Evolutionary conservation across 495 filamentous ascomycete species (phyloP).

Genomic region (Daldinia bambusicola): DNA sequence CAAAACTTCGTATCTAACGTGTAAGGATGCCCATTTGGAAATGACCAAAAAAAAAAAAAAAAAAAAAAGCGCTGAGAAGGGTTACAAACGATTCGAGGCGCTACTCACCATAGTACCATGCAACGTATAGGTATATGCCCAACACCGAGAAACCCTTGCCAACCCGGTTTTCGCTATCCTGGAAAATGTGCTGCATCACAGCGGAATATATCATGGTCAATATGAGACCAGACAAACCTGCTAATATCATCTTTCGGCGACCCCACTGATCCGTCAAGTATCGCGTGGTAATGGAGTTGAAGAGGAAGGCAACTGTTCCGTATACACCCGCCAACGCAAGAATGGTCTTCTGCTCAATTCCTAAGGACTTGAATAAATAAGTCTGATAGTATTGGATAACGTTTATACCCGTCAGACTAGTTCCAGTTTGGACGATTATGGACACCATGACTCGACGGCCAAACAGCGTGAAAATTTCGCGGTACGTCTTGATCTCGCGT

Average conservation of each 20-base stretch:
- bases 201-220: constrained; percentile 68
- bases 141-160: constrained; percentile 71
- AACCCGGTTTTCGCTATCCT: constrained; percentile 63
- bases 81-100: background rate
- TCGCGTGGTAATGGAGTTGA: constrained; percentile 63
- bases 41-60: too few species aligned
- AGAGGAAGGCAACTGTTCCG: constrained; percentile 64
- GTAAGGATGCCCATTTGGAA: too few species aligned
- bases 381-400: constrained; percentile 57
- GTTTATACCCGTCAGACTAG: constrained; percentile 66
- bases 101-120: constrained; percentile 63
- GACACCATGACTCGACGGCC: constrained; percentile 63
- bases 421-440: constrained; percentile 69
- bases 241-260: constrained; percentile 67
- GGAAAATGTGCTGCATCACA: constrained; percentile 67
- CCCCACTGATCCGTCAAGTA: constrained; percentile 70
- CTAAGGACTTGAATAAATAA: constrained; percentile 66
- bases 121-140: constrained; percentile 68
- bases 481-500: constrained; percentile 62
- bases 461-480: constrained; percentile 64
- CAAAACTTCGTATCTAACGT: background rate
- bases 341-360: constrained; percentile 61
- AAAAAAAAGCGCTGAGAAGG: too few species aligned
- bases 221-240: constrained; percentile 62
- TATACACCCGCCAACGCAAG: constrained; percentile 67